A percentile compares a stretch with the other conserved stretches of the same genome.
Conservation (phyloP, 352 stramenopile genomes). For the Phytopythium oedochilum region DNA sequence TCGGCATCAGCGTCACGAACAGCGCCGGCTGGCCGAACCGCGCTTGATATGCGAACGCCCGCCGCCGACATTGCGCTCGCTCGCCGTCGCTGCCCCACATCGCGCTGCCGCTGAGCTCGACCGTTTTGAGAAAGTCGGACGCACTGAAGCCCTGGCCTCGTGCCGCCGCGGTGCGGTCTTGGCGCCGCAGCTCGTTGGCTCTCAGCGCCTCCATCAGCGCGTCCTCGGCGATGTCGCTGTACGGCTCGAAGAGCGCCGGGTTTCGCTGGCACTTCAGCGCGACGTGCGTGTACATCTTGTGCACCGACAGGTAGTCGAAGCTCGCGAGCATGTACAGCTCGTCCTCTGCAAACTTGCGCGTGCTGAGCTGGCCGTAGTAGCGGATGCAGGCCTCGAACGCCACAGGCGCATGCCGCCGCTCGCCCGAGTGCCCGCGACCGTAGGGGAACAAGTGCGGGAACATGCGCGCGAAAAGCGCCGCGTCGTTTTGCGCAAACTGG, state of each 20-base stretch:
- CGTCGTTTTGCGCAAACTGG: not conserved
- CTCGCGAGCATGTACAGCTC: not conserved
- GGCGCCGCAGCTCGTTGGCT: not conserved
- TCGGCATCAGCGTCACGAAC: not conserved
- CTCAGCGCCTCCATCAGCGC: not conserved
- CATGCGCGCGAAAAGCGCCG: not conserved
- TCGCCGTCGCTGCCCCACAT: not conserved
- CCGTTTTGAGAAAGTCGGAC: not conserved
- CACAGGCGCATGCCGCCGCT: not conserved
- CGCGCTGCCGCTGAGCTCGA: not conserved
- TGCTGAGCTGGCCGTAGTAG: not conserved
- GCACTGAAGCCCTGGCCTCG: not conserved
- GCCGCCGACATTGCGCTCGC: not conserved
- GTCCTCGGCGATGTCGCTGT: not conserved
- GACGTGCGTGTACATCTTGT: not conserved
- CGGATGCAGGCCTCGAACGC: not conserved
- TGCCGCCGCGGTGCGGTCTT: not conserved
- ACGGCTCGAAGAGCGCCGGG: not conserved
- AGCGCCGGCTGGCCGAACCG: not conserved
- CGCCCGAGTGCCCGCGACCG: not conserved
- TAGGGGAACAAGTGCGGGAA: not conserved
- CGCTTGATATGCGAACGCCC: not conserved
- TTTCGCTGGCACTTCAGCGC: not conserved
- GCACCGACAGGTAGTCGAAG: not conserved
- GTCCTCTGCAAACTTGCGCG: not conserved